A percentile compares a stretch with the other conserved stretches of the same genome.
Conservation (phyloP, 208 protist genomes). For the Herpetomonas tarakana region DNA sequence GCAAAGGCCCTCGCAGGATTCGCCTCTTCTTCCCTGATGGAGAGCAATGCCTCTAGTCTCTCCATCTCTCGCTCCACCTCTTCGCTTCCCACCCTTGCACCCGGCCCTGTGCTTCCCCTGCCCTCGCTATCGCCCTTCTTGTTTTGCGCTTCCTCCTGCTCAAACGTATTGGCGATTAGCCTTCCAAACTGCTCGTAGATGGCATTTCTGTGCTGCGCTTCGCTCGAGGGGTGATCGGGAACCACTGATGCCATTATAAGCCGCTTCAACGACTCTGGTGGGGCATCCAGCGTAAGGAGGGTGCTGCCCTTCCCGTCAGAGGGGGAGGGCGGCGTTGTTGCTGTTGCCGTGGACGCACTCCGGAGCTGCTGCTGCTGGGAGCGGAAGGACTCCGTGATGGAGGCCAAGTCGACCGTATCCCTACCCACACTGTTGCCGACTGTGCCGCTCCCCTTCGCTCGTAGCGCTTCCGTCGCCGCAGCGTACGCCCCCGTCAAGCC, state of each 20-base stretch:
- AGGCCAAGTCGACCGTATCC: neutral
- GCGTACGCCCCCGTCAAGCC: too few relatives aligned
- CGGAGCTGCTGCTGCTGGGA: neutral
- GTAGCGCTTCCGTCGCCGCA: neutral
- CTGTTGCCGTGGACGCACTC: too few relatives aligned
- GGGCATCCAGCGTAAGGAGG: slow-evolving; percentile 5
- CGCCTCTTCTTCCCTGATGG: slow-evolving; percentile 8
- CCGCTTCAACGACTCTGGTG: slow-evolving; percentile 2
- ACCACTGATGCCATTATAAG: slow-evolving; percentile 11
- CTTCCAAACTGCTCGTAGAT: neutral
- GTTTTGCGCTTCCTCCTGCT: neutral
- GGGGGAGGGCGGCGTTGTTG: too few relatives aligned
- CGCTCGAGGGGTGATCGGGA: neutral
- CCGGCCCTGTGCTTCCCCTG: neutral
- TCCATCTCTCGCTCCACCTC: neutral
- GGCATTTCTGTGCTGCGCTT: neutral
- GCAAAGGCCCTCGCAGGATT: neutral
- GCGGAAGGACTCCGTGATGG: neutral
- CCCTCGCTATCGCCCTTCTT: neutral
- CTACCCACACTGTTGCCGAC: neutral
- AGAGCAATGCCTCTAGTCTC: slow-evolving; percentile 15
- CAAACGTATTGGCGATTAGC: neutral
- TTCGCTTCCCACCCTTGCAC: neutral
- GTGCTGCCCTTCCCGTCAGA: too few relatives aligned
- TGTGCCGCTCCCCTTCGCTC: neutral